Percentiles rank a stretch among this genome's conserved stretches.
These are phyloP conservation scores for Eucalyptus lansdowneana DNA, from an alignment of 345 rosid species.

Conservation along the genomic window DNA sequence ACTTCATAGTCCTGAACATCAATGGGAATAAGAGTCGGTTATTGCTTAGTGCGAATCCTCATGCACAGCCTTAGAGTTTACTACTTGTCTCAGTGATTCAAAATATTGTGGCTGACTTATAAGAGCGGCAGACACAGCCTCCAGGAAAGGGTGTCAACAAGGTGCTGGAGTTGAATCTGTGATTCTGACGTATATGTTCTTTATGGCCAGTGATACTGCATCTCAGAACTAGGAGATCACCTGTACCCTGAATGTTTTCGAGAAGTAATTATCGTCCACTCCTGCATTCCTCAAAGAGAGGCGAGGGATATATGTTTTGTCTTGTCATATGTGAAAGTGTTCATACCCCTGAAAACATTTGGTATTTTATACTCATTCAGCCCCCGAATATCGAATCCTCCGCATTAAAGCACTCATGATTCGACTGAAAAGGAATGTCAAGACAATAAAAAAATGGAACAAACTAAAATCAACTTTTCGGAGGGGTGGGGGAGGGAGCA, in stretches of 20 bases:
- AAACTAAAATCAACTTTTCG: neutral
- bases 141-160: conserved; percentile 18
- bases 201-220: conserved; percentile 3
- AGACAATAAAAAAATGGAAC: neutral
- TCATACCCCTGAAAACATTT: conserved; percentile 13
- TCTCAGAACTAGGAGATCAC: neutral
- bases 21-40: neutral
- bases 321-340: conserved; percentile 26
- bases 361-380: neutral
- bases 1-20: conserved; percentile 26
- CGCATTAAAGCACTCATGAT: neutral
- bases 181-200: conserved; percentile 34
- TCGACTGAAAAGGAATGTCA: neutral
- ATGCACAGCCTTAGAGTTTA: neutral
- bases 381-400: neutral
- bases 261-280: conserved; percentile 37
- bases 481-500: neutral
- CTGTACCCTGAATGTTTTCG: conserved; percentile 52
- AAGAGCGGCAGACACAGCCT: conserved; percentile 38
- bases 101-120: conserved; percentile 23
- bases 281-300: conserved; percentile 45
- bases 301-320: conserved; percentile 31
- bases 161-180: conserved; percentile 59
- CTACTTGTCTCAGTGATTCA: conserved; percentile 18
- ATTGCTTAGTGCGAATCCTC: neutral